Base-by-base conservation (phyloP, 768 basidiomycete genomes). In the Porphyrellus cyaneotinctus region DNA sequence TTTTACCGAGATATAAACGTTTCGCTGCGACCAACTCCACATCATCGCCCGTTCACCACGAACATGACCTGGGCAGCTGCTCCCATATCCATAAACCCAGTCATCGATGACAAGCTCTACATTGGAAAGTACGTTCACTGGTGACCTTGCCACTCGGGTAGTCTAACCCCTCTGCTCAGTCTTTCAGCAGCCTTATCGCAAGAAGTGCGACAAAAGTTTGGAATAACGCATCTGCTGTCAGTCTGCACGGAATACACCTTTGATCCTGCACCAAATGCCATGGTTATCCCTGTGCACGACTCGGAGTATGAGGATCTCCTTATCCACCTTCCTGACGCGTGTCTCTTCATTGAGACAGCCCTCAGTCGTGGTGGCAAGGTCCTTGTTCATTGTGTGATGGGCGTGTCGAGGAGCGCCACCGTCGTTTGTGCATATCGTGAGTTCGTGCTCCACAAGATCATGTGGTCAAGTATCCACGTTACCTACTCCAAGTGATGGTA, bases 361-460 rank as follows among this genome's bases (percentile, higher is more conserved):
- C 57, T 89, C 36, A 64, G 70, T 10, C 22, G 55, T 8, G 76
- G 78, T 23, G 85, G 85, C 0, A 75, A 71, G 42, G 79, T 88
- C 6, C 75, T 89, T 11, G 82, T 88, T 14, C 87, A 89, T 56
- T 88, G 87, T 62, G 72, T 82, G 11, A 84, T 87, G 80, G 88
- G 87, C 6, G 69, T 88, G 9, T 89, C 84, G 0, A 74, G 87
- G 55, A 87, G 85, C 57, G 72, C 80, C 35, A 82, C 86, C 10
- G 78, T 80, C 23, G 72, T 83, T 23, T 78, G 76, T 45, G 81
- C 80, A 15, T 83, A 77, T 62, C 64, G 78, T 81, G 64, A 68
- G 79, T 73, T 15, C 22, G 10, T 43, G 22, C 14, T 13, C 30
- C 49, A 53, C 31, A 28, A 49, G 30, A 39, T 31, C 42, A 28